These are phyloP conservation scores for Suillus discolor DNA, from an alignment of 768 basidiomycete species.

Conservation along the genomic window DNA sequence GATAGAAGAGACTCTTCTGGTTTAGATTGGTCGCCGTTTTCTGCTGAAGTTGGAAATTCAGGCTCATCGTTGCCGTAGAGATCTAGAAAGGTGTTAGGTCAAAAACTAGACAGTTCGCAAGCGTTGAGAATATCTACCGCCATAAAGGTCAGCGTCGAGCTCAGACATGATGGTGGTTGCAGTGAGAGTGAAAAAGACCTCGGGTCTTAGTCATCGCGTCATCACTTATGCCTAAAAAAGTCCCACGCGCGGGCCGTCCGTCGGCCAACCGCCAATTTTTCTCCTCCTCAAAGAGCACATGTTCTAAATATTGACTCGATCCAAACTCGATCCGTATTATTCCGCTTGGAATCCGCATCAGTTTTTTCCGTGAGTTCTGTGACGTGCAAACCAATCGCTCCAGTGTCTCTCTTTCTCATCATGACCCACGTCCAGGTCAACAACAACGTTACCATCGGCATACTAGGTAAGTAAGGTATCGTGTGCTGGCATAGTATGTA, in stretches of 20 bases:
- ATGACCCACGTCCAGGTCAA: conserved; percentile 16
- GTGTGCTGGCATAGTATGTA: not conserved
- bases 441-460: conserved; percentile 42
- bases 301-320: not conserved
- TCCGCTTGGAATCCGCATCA: not conserved
- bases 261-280: not conserved
- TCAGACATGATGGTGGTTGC: conserved; percentile 52
- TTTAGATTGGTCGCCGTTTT: conserved; percentile 36
- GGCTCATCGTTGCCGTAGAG: conserved; percentile 67
- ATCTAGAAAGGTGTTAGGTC: conserved; percentile 36
- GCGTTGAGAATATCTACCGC: conserved; percentile 52
- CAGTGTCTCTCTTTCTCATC: not conserved
- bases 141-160: conserved; percentile 89
- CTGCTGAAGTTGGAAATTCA: conserved; percentile 56
- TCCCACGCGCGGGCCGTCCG: conserved; percentile 28
- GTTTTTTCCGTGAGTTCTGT: not conserved
- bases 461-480: conserved; percentile 45
- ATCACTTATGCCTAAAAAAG: conserved; percentile 6
- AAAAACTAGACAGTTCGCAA: not conserved
- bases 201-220: conserved; percentile 29
- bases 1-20: conserved; percentile 28
- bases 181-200: conserved; percentile 32
- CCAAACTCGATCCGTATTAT: conserved; percentile 2
- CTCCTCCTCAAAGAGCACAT: not conserved
- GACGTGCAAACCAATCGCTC: not conserved